These are phyloP conservation scores for Chaetomiaceae sp. DNA, from an alignment of 2,329 filamentous ascomycete species.

Conservation along the genomic window DNA sequence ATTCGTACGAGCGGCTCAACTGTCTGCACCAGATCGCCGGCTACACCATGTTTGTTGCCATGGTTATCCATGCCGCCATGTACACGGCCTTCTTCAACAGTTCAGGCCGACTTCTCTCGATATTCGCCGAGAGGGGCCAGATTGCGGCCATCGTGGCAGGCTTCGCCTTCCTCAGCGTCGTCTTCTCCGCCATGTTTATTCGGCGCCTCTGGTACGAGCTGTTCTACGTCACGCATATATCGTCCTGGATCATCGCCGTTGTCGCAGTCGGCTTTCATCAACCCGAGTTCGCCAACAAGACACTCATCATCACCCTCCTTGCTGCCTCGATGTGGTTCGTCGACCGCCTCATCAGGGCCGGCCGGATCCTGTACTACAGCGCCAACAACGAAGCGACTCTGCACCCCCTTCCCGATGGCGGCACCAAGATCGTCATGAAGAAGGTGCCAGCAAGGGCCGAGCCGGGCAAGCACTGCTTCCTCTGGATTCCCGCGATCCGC, in stretches of 20 bases:
- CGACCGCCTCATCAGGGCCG: slow-evolving; percentile 47
- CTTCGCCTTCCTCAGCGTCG: slow-evolving; percentile 42
- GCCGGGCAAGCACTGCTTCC: slow-evolving; percentile 58
- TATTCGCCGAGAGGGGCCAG: slow-evolving; percentile 32
- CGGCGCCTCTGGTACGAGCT: slow-evolving; percentile 50
- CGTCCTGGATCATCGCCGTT: slow-evolving; percentile 45
- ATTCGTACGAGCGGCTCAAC: slow-evolving; percentile 57
- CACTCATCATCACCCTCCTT: slow-evolving; percentile 40
- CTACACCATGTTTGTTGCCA: slow-evolving; percentile 43
- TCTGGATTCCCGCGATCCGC: slow-evolving; percentile 59
- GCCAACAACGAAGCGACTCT: slow-evolving; percentile 49
- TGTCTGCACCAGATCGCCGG: slow-evolving; percentile 52
- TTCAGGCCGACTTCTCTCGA: slow-evolving; percentile 30
- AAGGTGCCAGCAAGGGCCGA: slow-evolving; percentile 44
- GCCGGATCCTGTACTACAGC: slow-evolving; percentile 41
- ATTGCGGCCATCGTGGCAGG: slow-evolving; percentile 48
- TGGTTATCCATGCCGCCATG: slow-evolving; percentile 43
- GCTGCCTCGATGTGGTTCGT: slow-evolving; percentile 45
- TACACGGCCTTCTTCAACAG: slow-evolving; percentile 41
- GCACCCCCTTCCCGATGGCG: slow-evolving; percentile 50
- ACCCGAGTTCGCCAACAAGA: slow-evolving; percentile 40
- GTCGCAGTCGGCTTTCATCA: slow-evolving; percentile 49
- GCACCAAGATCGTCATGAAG: slow-evolving; percentile 50
- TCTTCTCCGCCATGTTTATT: slow-evolving; percentile 41
- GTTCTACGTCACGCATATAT: slow-evolving; percentile 51